Evolutionary conservation across 2,329 filamentous ascomycete species (phyloP).

Genomic region (Neoscytalidium dimidiatum): DNA sequence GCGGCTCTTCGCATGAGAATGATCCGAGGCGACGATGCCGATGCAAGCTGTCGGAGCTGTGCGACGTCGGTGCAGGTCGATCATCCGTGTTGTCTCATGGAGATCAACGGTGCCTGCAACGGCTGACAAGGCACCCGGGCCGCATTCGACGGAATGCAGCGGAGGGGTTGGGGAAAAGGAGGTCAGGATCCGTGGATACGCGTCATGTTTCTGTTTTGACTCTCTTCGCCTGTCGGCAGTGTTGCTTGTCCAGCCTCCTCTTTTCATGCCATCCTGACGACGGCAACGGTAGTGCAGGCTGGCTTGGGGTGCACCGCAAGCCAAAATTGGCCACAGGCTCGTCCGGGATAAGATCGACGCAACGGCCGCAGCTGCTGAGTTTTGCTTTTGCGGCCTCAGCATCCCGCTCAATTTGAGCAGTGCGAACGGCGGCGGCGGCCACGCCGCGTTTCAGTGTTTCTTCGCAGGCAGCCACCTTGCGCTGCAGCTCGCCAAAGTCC

Average conservation of each 20-base stretch:
- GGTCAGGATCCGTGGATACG: not conserved
- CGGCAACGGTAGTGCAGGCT: not conserved
- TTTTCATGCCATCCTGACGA: conserved; percentile 9
- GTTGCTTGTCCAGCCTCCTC: conserved; percentile 9
- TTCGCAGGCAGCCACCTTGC: conserved; percentile 13
- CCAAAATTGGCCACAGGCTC: not conserved
- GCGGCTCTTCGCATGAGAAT: conserved; percentile 1
- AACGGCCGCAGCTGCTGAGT: not conserved
- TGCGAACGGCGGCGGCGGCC: conserved; percentile 4
- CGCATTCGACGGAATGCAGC: not conserved
- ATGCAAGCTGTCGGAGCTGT: not conserved
- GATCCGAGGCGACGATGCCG: not conserved
- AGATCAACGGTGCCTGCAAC: conserved; percentile 1
- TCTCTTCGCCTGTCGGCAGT: conserved; percentile 7
- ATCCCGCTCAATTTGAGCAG: conserved; percentile 6
- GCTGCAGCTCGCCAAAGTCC: conserved; percentile 11
- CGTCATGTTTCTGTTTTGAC: conserved; percentile 11
- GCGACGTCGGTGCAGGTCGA: conserved; percentile 1
- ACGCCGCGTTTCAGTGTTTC: conserved; percentile 9
- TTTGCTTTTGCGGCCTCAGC: conserved; percentile 13
- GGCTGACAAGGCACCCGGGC: not conserved
- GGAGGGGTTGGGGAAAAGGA: not conserved
- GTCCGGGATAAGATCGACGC: conserved; percentile 1
- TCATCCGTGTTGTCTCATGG: conserved; percentile 8
- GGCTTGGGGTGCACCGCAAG: not conserved